Evolutionary conservation across 2,329 filamentous ascomycete species (phyloP), one percentile per base, ranked within the genome.

Genomic region (Aphanocladium album): DNA sequence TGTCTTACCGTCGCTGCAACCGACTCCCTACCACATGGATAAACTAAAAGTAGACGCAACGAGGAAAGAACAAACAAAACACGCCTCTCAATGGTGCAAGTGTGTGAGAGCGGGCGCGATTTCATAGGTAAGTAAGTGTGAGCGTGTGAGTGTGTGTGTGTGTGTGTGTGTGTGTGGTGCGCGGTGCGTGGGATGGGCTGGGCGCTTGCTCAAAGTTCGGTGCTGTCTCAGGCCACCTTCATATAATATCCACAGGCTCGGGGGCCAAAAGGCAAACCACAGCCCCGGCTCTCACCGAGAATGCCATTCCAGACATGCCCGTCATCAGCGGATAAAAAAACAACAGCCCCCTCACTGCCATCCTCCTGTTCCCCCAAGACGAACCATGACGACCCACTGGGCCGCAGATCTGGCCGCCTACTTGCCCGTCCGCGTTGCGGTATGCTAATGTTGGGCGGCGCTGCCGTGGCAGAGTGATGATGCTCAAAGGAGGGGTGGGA

Each of bases 341-440:
- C 43, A 54, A 41, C 37, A 35, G 23, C 43, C 53, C 59, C 58
- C 60, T 57, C 60, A 45, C 35, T 43, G 23, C 8, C 53, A 45
- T 30, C 43, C 30, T 43, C 14, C 16, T 35, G 27, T 30, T n/a
- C 55, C 50, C 49, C 56, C 67, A 70, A 71, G 69, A 75, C 70
- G 71, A 75, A 74, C 71, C 68, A 75, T 69, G 63, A 69, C 56
- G 72, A 68, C 72, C 75, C 73, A 75, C 74, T 70, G 63, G 74
- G 73, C 73, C 73, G 75, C 74, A 74, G 69, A 72, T 72, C 70
- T 67, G 71, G 70, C 65, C 71, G 68, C 72, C 70, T 59, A 37
- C 41, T 56, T 52, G 25, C 23, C 49, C 57, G 46, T 53, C 49
- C 49, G 30, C 30, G 57, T 47, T 35, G 56, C 46, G n/a, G 43